phyloP scores from a whole-genome alignment of 73 alveolate species.

The Paramecium pentaurelia region DNA sequence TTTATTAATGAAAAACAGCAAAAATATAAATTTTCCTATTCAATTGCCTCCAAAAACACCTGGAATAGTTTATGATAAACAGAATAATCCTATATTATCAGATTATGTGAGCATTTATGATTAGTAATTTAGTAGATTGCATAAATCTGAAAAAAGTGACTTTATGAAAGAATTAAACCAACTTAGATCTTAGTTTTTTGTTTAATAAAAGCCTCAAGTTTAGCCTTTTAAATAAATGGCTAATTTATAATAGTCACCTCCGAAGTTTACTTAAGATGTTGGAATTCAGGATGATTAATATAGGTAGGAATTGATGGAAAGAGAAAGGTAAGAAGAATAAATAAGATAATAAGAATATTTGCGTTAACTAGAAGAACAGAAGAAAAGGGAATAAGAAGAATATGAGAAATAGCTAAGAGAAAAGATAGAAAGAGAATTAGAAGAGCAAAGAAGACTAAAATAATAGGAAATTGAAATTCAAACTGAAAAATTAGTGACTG shows the following conservation, averaged over 20 bases:
- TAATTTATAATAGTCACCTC: neutral
- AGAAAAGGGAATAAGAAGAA: neutral
- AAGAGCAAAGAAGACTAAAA: neutral
- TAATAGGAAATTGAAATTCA: neutral
- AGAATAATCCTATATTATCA: neutral
- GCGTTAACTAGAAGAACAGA: neutral
- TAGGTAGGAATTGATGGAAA: neutral
- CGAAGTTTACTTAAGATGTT: neutral
- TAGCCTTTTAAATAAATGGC: neutral
- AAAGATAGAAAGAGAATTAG: constrained; percentile 27
- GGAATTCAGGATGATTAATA: neutral
- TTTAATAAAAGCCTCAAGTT: neutral
- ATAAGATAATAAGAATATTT: neutral
- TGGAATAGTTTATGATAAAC: neutral
- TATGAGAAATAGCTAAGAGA: neutral
- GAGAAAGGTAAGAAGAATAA: neutral
- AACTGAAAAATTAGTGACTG: neutral
- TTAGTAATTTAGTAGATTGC: neutral
- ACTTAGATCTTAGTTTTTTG: neutral
- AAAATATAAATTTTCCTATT: neutral
- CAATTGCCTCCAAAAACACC: constrained; percentile 37
- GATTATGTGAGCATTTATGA: constrained; percentile 35
- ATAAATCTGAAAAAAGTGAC: constrained; percentile 13
- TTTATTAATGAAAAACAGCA: neutral
- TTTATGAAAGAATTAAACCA: neutral